phyloP scores from a whole-genome alignment of 257 asterid species.

The Catharanthus roseus region DNA sequence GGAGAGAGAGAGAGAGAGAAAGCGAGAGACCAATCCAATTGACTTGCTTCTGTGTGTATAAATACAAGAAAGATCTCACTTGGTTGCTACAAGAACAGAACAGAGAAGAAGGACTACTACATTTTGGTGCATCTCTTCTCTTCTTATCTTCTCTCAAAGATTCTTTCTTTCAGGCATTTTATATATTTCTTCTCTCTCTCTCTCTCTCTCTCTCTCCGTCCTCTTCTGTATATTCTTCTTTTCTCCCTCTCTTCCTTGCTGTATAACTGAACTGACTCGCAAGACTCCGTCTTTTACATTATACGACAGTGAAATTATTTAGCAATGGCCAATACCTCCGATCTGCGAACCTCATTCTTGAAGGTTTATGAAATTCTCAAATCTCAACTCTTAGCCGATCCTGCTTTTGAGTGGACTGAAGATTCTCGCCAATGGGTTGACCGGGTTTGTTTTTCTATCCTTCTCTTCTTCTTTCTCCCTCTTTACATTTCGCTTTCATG shows the following conservation, averaged over 20 bases:
- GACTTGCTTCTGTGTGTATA: no score
- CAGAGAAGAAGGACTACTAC: background rate
- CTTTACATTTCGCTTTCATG: background rate
- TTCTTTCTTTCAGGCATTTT: background rate
- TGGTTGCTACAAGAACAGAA: background rate
- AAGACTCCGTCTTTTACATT: background rate
- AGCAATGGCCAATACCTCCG: slow-evolving; percentile 27
- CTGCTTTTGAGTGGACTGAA: slow-evolving; percentile 73
- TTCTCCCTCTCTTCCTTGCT: background rate
- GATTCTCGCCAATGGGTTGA: slow-evolving; percentile 80
- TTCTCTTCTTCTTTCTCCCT: background rate
- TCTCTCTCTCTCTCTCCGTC: no score
- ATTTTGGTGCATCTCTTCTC: no score
- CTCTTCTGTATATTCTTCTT: background rate
- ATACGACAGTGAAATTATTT: no score
- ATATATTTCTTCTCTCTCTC: background rate
- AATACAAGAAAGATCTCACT: no score
- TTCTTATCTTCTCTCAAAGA: no score
- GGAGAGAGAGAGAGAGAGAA: no score
- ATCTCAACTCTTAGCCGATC: slow-evolving; percentile 76
- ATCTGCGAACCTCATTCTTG: slow-evolving; percentile 56
- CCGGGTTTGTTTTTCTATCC: slow-evolving; percentile 53
- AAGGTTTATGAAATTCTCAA: slow-evolving; percentile 61
- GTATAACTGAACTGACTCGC: background rate
- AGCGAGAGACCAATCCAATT: no score